Evolutionary conservation across 441 rosid species (phyloP), one percentile per base, ranked within the genome.

Genomic region (Arabidopsis lyrata): DNA sequence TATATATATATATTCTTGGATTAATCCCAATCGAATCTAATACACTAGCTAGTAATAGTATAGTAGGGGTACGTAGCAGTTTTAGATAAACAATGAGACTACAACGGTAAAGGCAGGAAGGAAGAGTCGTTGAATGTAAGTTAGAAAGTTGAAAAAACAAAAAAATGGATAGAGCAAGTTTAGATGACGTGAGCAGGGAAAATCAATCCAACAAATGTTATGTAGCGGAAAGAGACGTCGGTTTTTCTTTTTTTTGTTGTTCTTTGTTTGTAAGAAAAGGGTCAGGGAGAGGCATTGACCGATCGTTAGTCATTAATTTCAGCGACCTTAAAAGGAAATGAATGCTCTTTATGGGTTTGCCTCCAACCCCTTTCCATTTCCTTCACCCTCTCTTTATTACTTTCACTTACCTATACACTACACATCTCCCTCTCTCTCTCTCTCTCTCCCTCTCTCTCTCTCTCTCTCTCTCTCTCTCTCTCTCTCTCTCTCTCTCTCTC

Each of bases 281-380:
- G 66, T 74, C 66, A 66, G 18, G 15, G 48, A 61, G 73, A 67
- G 41, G 68, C 64, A 54, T 75, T 68, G 79, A 76, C 79, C 5
- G 75, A 55, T 69, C 54, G 78, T 62, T 69, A 55, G 11, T 68
- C 66, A 73, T 66, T 61, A 63, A 54, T 72, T 54, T 14, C 5
- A 77, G 53, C 18, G 74, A 64, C 72, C 74, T 68, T 60, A 81
- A 77, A 72, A 81, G 72, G 85, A 76, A 85, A 84, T 86, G 84
- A 81, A 75, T 80, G 90, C 87, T 86, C 88, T 87, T 86, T 78
- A 88, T 88, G 92, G 66, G 68, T 86, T 91, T 82, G 90, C 82
- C 74, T 85, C 92, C 97, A 86, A 82, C 81, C 70, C 61, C 71
- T 80, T 54, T 63, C 63, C 49, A 52, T 52, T 77, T 27, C 52